A percentile compares a stretch with the other conserved stretches of the same genome.
phyloP scores from a whole-genome alignment of 1,284 basidiomycete genomes.

The Gymnopus androsaceus region DNA sequence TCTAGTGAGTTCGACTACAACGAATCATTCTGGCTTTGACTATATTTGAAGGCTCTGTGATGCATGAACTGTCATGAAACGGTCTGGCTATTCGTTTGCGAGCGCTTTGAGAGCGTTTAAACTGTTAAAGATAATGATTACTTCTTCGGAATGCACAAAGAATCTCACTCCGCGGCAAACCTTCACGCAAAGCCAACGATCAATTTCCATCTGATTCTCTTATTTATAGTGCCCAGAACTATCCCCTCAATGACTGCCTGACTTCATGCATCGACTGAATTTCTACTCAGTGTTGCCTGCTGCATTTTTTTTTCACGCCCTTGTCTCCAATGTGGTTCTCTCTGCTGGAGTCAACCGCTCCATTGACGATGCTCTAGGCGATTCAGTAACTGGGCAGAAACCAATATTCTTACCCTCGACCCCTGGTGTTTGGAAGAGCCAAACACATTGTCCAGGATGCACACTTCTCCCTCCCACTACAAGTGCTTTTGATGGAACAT shows the following conservation, averaged over 20 bases:
- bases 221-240: no score
- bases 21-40: no score
- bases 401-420: slow-evolving; percentile 7
- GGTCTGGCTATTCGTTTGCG: no score
- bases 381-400: slow-evolving; percentile 6
- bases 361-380: slow-evolving; percentile 12
- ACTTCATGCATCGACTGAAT: not conserved
- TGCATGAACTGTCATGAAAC: no score
- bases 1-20: no score
- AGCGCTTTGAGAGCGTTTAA: no score
- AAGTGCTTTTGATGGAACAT: slow-evolving; percentile 11
- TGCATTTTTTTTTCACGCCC: not conserved
- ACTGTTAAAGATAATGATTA: no score
- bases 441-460: slow-evolving; percentile 7
- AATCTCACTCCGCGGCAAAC: no score
- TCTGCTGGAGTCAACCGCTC: slow-evolving; percentile 7
- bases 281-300: not conserved
- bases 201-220: no score
- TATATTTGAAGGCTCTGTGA: no score
- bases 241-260: not conserved
- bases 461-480: slow-evolving; percentile 6
- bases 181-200: no score
- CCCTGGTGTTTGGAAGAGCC: slow-evolving; percentile 7
- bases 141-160: no score
- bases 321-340: not conserved